Base-by-base conservation (phyloP, 1,139 yeast species). In the Yamadazyma songkhlaensis region DNA sequence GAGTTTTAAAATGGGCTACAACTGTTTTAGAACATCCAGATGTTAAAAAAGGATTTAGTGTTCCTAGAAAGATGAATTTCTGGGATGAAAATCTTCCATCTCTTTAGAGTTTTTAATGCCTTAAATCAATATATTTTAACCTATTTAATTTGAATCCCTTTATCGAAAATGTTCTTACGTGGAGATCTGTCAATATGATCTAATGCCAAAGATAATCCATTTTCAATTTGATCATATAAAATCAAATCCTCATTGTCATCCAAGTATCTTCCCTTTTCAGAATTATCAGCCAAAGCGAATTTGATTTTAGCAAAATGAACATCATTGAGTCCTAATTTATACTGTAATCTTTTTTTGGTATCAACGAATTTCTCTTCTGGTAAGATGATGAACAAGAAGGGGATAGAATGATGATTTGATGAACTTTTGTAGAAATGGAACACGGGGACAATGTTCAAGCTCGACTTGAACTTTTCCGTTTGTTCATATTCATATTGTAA, bases 141-240 rank as follows among this genome's bases (percentile, higher is more conserved):
- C 48, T 49, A 64, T 47, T 60, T 64, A 34, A 71, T 71, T 38
- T 79, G 78, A 40, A 82, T 81, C 9, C 87, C 84, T 47, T 81
- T 79, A 48, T 80, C 86, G 44, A 65, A 66, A 20, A 62, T 67
- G 34, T 65, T 59, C 28, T 62, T 64, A 37, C 75, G 70, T 6
- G 75, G 68, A 26, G 73, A 59, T 51, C 94, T 76, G 58, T 88
- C 96, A 7, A 92, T 87, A 55, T 87, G 96, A 54, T 92, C 96
- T 55, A 92, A 68, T 15, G 90, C 95, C 40, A 92, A 64, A 24
- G 69, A 70, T 42, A 64, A 55, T 12, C 57, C 54, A 11, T 54
- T 45, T 13, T 55, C 55, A 25, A 72, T 66, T 37, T 74, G 74
- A 37, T 81, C 79, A 55, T 67, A 84, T 23, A 89, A 62, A 10